These are phyloP conservation scores for Mallotus japonicus DNA, from an alignment of 441 rosid genomes.

Conservation along the genomic window DNA sequence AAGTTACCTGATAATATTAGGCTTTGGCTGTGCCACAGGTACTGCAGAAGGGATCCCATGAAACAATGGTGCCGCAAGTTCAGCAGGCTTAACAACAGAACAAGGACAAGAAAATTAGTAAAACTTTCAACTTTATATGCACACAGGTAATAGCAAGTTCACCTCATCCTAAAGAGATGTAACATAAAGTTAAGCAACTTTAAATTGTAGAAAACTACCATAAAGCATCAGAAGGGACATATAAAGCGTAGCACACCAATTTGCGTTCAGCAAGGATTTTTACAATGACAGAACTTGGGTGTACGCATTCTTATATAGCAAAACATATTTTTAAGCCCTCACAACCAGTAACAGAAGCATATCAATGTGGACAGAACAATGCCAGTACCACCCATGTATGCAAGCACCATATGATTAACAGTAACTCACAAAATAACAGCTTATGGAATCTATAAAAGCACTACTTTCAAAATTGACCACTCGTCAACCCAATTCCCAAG, in stretches of 20 bases:
- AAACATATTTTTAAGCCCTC: too few species aligned
- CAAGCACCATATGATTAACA: background rate
- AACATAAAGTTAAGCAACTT: background rate
- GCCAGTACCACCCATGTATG: background rate
- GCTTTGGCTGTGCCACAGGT: constrained; percentile 53
- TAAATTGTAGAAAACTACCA: background rate
- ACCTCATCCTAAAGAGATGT: background rate
- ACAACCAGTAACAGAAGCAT: too few species aligned
- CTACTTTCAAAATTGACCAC: background rate
- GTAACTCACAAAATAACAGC: background rate
- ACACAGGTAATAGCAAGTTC: background rate
- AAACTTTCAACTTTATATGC: background rate
- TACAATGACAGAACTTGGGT: too few species aligned
- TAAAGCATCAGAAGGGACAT: too few species aligned
- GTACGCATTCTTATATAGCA: too few species aligned
- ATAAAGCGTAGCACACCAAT: too few species aligned
- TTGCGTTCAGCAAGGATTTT: too few species aligned
- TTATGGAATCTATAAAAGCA: background rate
- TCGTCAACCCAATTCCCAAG: background rate
- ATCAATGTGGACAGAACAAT: background rate
- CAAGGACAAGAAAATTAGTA: background rate
- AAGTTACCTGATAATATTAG: constrained; percentile 68
- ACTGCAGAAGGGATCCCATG: constrained; percentile 36
- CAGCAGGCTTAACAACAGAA: constrained; percentile 47
- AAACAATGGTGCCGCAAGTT: constrained; percentile 42